A percentile compares a stretch with the other conserved stretches of the same genome.
phyloP scores from a whole-genome alignment of 306 rosid species.

The Sesbania bispinosa region DNA sequence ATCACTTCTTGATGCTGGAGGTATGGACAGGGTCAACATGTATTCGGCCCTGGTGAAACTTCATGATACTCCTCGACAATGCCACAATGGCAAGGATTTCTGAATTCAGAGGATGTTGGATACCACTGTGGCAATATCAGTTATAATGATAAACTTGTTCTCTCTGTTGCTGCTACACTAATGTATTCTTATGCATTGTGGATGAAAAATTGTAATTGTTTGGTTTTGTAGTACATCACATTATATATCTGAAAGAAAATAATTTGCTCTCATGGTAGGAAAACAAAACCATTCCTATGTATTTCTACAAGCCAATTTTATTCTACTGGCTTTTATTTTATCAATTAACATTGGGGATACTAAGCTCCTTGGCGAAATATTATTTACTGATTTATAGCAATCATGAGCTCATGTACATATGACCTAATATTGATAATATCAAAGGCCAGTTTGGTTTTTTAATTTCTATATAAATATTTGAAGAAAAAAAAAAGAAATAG shows the following conservation, averaged over 20 bases:
- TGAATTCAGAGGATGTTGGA: neutral
- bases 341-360: neutral
- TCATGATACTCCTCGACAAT: neutral
- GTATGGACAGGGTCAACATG: neutral
- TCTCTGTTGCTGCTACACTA: neutral
- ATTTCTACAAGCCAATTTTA: neutral
- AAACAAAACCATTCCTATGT: neutral
- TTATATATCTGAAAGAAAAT: neutral
- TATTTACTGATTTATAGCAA: neutral
- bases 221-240: neutral
- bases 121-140: neutral
- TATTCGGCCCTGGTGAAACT: neutral
- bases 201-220: neutral
- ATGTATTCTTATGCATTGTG: neutral
- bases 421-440: too few relatives aligned
- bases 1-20: neutral
- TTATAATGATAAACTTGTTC: neutral
- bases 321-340: neutral
- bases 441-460: too few relatives aligned
- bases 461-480: too few relatives aligned
- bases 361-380: neutral
- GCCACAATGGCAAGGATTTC: slow-evolving; percentile 1
- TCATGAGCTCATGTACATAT: too few relatives aligned
- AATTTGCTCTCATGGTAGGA: neutral
- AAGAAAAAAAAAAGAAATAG: too few relatives aligned